Evolutionary conservation across 2,329 filamentous ascomycete species (phyloP), one percentile per base, ranked within the genome.

Genomic region (Clonostachys byssicola): DNA sequence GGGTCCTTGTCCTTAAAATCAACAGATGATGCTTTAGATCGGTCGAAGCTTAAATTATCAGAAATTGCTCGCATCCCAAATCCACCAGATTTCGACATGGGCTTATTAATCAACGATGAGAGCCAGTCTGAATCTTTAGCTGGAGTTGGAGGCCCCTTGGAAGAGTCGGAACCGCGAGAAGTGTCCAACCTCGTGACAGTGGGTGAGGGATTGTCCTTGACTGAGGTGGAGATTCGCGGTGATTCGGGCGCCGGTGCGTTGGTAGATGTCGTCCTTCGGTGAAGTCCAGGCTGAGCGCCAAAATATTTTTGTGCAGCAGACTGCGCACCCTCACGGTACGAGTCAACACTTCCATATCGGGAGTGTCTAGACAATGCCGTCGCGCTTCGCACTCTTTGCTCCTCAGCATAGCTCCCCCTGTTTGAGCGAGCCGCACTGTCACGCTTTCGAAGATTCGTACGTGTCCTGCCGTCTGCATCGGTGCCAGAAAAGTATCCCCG

Each of bases 401-500:
- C 87, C 46, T 92, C 88, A 6, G 85, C 75, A 60, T 90, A 87
- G 66, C 89, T 95, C 12, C 86, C 82, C 55, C 88, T 86, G 42
- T 84, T 78, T 36, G 86, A 84, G 63, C 89, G 81, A 30, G 67
- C 71, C 43, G 49, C 66, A 51, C 81, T 85, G 50, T 83, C 81
- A 48, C 88, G 85, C 69, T 94, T 95, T 65, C 89, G 89, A 53
- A 96, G 72, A 42, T 94, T 75, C 60, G 90, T 95, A 42, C 88
- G 81, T 56, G 81, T 83, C 49, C 86, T 82, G 40, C 80, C 80
- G 52, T 96, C 91, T 12, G 84, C 74, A 59, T 97, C 92, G 14
- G 87, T 88, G 4, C 92, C 90, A 8, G 92, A 96, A 61, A 96
- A 96, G 65, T 97, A 97, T 20, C 92, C 92, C 35, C 90, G 81